Conservation (phyloP, 2,329 filamentous ascomycete species). For the Ophiostoma piceae region DNA sequence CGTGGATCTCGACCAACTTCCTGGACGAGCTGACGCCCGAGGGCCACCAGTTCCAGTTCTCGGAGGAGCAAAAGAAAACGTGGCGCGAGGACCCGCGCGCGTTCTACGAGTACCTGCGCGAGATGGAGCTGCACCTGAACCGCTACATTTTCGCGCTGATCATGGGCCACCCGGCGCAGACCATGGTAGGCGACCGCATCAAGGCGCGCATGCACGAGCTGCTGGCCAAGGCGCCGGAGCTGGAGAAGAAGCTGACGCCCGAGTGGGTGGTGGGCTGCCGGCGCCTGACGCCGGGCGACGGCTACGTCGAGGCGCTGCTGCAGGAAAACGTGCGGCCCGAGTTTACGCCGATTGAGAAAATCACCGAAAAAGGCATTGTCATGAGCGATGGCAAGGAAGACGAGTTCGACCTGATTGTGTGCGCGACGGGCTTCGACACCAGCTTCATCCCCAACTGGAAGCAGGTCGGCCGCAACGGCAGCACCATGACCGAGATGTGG, state of each 20-base stretch:
- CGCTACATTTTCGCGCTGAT: conserved; percentile 17
- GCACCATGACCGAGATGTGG: conserved; percentile 24
- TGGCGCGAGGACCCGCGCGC: conserved; percentile 7
- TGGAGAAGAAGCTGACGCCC: conserved; percentile 42
- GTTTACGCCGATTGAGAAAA: conserved; percentile 36
- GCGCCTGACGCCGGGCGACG: conserved; percentile 40
- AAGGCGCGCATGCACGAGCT: conserved; percentile 13
- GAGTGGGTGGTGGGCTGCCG: conserved; percentile 41
- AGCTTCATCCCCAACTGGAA: conserved; percentile 34
- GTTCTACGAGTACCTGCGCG: conserved; percentile 8
- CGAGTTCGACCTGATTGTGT: conserved; percentile 30
- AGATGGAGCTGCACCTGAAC: conserved; percentile 16
- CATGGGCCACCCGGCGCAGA: conserved; percentile 10
- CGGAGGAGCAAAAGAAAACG: conserved; percentile 7
- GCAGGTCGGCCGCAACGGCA: conserved; percentile 17
- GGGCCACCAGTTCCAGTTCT: conserved; percentile 4
- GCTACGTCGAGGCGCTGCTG: conserved; percentile 40
- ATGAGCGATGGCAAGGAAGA: conserved; percentile 30
- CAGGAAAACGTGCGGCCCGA: conserved; percentile 42
- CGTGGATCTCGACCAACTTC: conserved; percentile 27
- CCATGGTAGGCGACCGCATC: conserved; percentile 6
- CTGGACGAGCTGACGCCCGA: conserved; percentile 14
- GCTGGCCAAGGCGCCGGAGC: conserved; percentile 33
- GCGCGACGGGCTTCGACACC: conserved; percentile 38
- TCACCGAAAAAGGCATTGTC: conserved; percentile 34